Base-by-base conservation (phyloP, 1,139 yeast genomes). In the Yarrowia galli region DNA sequence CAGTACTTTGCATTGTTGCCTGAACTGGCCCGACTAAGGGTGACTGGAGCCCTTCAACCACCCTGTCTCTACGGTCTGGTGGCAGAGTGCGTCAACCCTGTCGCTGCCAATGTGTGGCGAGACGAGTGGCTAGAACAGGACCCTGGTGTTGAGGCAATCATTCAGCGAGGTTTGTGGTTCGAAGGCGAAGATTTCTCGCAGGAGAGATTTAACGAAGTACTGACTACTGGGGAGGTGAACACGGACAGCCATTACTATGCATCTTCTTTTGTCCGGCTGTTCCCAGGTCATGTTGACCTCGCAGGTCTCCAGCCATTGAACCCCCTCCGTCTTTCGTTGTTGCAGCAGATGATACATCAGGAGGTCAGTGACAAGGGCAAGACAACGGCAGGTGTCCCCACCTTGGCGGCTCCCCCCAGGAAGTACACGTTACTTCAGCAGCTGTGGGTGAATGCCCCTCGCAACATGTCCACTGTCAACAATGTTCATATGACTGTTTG, bases 91-190 rank as follows among this genome's bases (percentile, higher is more conserved):
- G 64, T 58, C 9, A 58, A 40, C 64, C 20, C 51, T 25, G 42
- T 22, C 12, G 40, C 49, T 2, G 64, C 64, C 7, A 15, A 38
- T 2, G 8, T 58, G 2, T 58, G 51, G 64, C 51, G 42, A 2
- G 28, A 43, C 15, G 48, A 42, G 23, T 56, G 63, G 63, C 10
- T 56, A 6, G 23, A 40, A 25, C 63, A 28, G 23, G 63, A 56
- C 15, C 13, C 15, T 9, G 63, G 63, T 6, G 25, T 56, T 8
- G 63, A 56, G 18, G 48, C 36, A 9, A 45, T 42, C 25, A 56
- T 56, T 40, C 46, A 42, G n/a, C 63, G 48, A 13, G 63, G 63
- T 2, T n/a, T 56, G 48, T 56, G 63, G 63, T 56, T 25, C 15
- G 63, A 23, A 13, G 3, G 8, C 12, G 49, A 25, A 18, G 63